Conservation (phyloP, 2,329 filamentous ascomycete species). For the Sporothrix pseudoabietina region DNA sequence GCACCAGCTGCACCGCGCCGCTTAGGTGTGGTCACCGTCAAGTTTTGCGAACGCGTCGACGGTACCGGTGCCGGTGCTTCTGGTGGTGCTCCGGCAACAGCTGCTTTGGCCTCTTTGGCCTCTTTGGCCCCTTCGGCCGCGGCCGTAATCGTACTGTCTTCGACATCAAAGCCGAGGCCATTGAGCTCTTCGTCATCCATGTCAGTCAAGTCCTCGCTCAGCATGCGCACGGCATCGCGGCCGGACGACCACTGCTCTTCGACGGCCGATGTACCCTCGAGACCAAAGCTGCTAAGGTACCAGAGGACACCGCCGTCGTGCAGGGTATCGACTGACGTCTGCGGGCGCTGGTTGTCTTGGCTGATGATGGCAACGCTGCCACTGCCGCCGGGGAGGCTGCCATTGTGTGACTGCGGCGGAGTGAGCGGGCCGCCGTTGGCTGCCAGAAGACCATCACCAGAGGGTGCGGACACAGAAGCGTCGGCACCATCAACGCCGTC, state of each 20-base stretch:
- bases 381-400: constrained; percentile 44
- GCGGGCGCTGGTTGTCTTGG: constrained; percentile 30
- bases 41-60: constrained; percentile 1
- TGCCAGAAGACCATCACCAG: not conserved
- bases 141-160: constrained; percentile 51
- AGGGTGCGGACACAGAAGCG: constrained; percentile 36
- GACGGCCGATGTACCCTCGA: constrained; percentile 75
- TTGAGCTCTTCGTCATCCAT: constrained; percentile 88
- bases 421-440: constrained; percentile 57
- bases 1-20: constrained; percentile 18
- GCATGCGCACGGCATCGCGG: constrained; percentile 64
- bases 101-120: not conserved
- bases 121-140: not conserved
- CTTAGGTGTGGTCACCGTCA: constrained; percentile 25
- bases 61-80: not conserved
- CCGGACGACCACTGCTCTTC: constrained; percentile 69
- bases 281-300: constrained; percentile 82
- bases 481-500: constrained; percentile 32
- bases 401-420: constrained; percentile 64
- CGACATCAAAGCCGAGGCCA: constrained; percentile 62
- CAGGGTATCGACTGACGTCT: constrained; percentile 56
- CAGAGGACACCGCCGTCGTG: constrained; percentile 79
- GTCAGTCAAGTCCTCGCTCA: constrained; percentile 88
- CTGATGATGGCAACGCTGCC: constrained; percentile 38
- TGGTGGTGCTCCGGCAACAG: constrained; percentile 1